Base-by-base conservation (phyloP, 495 filamentous ascomycete genomes). In the Aspergillus olivimuriae region DNA sequence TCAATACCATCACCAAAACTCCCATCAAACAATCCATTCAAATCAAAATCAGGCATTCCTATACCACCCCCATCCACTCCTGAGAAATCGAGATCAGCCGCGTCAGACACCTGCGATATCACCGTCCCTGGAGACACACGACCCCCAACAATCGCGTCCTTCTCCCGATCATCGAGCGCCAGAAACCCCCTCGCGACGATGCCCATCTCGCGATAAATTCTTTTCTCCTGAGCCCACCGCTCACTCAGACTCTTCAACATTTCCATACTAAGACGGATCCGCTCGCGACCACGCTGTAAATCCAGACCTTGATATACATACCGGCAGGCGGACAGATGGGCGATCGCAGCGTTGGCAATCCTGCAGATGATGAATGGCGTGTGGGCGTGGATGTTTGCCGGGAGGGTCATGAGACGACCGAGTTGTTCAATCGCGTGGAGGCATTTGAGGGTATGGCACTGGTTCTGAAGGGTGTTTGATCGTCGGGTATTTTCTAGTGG, bases 191-290 rank as follows among this genome's bases (percentile, higher is more conserved):
- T n/a, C n/a, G n/a, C n/a, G n/a, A n/a, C n/a, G n/a, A n/a, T n/a
- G n/a, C n/a, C n/a, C n/a, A n/a, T n/a, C n/a, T n/a, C n/a, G n/a
- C n/a, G n/a, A n/a, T n/a, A n/a, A n/a, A n/a, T 75, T 50, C 72
- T 73, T 19, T 83, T 83, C 16, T 82, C 84, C 36, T 58, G 39
- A 3, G 57, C 56, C 60, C 62, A 66, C 1, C 52, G 0, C n/a
- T 57, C 54, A 0, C 47, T 55, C 23, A 66, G n/a, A 7, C 28
- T 39, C 46, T 60, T 61, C 8, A 66, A 50, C 45, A 56, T 60
- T 10, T 60, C 62, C 19, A 66, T 51, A 2, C 42, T 57, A 58
- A 63, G 55, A 0, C 60, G 58, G 17, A 66, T 62, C 35, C 62
- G 58, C 4, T 55, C 56, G 46, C 62, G 55, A 20, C 54, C 56